Evolutionary conservation across 345 rosid species (phyloP).

Genomic region (Moricandia arvensis): DNA sequence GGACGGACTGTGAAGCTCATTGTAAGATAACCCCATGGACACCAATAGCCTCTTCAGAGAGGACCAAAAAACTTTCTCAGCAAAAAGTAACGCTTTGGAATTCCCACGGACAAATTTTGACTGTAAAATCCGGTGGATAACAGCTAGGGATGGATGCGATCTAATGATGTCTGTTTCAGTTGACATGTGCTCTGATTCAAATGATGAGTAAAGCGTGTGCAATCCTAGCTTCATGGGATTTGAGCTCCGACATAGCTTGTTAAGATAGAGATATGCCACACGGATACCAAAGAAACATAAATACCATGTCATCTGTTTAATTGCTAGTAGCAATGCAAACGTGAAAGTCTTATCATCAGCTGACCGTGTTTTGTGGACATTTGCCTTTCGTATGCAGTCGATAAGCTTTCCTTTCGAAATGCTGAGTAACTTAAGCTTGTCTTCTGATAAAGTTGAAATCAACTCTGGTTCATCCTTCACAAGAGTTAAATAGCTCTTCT

Average conservation of each 20-base stretch:
- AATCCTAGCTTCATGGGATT: constrained; percentile 46
- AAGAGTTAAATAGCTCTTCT: constrained; percentile 52
- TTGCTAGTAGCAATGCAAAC: constrained; percentile 47
- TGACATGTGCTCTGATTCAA: constrained; percentile 38
- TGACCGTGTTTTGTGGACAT: constrained; percentile 29
- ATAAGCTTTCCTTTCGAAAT: constrained; percentile 52
- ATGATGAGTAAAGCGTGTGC: constrained; percentile 41
- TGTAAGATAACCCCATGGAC: constrained; percentile 50
- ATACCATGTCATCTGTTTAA: constrained; percentile 65
- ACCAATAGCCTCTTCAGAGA: constrained; percentile 48
- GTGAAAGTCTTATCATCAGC: constrained; percentile 43
- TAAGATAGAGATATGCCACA: constrained; percentile 46
- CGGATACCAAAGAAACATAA: constrained; percentile 59
- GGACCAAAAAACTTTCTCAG: constrained; percentile 56
- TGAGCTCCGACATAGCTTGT: constrained; percentile 47
- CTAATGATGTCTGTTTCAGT: constrained; percentile 40
- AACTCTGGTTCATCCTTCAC: constrained; percentile 49
- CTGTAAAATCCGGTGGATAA: constrained; percentile 48
- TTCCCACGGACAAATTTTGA: constrained; percentile 35
- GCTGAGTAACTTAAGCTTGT: constrained; percentile 46
- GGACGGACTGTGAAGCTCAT: constrained; percentile 36
- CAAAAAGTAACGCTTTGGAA: constrained; percentile 47
- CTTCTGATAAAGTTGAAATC: constrained; percentile 37
- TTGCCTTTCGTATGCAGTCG: constrained; percentile 45
- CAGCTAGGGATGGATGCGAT: constrained; percentile 53